Evolutionary conservation across 805 yeast genomes (phyloP).

Genomic region (Tetrapisispora fleetii): DNA sequence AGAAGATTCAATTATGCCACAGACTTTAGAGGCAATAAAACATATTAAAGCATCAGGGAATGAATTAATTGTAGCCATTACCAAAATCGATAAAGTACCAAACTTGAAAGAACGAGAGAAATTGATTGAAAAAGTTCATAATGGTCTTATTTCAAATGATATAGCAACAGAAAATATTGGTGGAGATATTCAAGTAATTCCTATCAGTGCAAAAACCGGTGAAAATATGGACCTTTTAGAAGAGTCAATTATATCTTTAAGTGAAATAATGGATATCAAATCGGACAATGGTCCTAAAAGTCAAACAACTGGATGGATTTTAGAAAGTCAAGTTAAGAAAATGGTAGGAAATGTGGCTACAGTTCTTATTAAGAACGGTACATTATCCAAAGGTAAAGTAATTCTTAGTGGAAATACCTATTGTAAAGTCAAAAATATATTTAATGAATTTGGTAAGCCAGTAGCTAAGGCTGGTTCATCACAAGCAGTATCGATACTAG

Average conservation of each 20-base stretch:
- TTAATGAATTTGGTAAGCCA: constrained; percentile 58
- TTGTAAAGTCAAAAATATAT: constrained; percentile 74
- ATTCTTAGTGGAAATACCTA: constrained; percentile 80
- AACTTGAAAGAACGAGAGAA: constrained; percentile 35
- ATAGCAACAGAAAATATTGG: constrained; percentile 88
- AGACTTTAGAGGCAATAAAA: constrained; percentile 88
- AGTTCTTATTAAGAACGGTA: constrained; percentile 70
- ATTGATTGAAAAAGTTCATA: constrained; percentile 63
- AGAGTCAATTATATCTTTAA: constrained; percentile 75
- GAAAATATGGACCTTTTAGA: constrained; percentile 82
- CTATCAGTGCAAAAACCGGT: constrained; percentile 84
- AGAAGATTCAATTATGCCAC: constrained; percentile 97
- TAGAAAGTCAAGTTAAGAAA: constrained; percentile 74
- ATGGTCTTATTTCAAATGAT: constrained; percentile 67
- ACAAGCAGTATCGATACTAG: constrained; percentile 80
- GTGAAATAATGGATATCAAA: constrained; percentile 73
- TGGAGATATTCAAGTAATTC: constrained; percentile 85
- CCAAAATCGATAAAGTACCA: constrained; percentile 72
- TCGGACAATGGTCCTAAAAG: constrained; percentile 41
- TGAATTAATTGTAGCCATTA: constrained; percentile 74
- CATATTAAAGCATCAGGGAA: constrained; percentile 58
- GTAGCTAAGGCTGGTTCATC: constrained; percentile 71
- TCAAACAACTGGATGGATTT: constrained; percentile 69
- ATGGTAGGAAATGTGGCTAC: constrained; percentile 85
- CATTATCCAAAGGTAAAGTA: constrained; percentile 56